Conservation (phyloP, 768 basidiomycete species). For the Tricholoma furcatifolium region DNA sequence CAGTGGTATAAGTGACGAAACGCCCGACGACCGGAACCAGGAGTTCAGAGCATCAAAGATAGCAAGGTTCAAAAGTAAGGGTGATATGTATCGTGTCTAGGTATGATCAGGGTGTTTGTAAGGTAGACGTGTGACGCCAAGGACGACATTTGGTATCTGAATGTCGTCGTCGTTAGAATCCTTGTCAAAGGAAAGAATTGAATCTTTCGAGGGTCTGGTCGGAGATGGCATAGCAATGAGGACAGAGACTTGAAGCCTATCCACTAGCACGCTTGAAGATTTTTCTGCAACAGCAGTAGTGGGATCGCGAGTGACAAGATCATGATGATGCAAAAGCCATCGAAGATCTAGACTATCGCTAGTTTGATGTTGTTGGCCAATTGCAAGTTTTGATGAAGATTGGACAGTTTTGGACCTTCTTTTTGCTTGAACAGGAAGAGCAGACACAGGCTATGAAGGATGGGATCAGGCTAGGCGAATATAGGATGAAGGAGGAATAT, state of each 20-base stretch:
- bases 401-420: conserved; percentile 25
- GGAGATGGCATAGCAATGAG: conserved; percentile 57
- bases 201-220: conserved; percentile 19
- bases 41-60: not conserved
- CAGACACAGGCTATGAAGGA: conserved; percentile 36
- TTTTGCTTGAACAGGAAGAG: conserved; percentile 33
- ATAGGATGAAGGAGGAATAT: conserved; percentile 1
- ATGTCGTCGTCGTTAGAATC: conserved; percentile 29
- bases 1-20: conserved; percentile 1
- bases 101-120: conserved; percentile 20
- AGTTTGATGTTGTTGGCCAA: conserved; percentile 13
- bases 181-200: conserved; percentile 16
- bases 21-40: not conserved
- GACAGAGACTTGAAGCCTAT: conserved; percentile 52
- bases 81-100: conserved; percentile 1
- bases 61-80: conserved; percentile 3
- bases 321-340: conserved; percentile 7
- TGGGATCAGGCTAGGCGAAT: conserved; percentile 4
- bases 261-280: conserved; percentile 19
- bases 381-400: conserved; percentile 17
- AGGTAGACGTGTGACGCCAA: conserved; percentile 44
- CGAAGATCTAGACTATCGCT: conserved; percentile 6
- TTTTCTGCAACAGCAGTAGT: conserved; percentile 5
- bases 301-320: conserved; percentile 2
- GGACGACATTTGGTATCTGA: conserved; percentile 46